These are phyloP conservation scores for Zygoascus bituminiphila DNA, from an alignment of 805 yeast genomes.

Conservation along the genomic window DNA sequence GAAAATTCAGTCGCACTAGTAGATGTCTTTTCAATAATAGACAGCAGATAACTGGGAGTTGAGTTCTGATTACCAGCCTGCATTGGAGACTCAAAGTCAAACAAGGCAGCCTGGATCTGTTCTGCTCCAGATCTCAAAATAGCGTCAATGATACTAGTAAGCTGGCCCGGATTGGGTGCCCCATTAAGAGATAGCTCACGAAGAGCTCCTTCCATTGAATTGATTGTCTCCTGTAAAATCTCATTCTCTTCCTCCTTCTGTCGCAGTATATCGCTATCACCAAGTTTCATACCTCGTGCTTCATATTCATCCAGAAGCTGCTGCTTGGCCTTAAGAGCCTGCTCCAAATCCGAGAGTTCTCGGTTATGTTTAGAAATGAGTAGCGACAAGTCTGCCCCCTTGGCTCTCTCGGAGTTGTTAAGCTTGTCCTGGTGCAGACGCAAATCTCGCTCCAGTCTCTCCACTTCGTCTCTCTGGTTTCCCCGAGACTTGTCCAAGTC, in stretches of 20 bases:
- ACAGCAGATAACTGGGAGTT: slow-evolving; percentile 58
- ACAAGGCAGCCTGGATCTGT: slow-evolving; percentile 61
- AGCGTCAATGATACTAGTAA: slow-evolving; percentile 63
- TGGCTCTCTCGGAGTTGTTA: slow-evolving; percentile 51
- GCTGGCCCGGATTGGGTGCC: slow-evolving; percentile 48
- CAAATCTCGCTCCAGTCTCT: slow-evolving; percentile 54
- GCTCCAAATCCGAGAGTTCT: slow-evolving; percentile 48
- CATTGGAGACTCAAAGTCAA: slow-evolving; percentile 68
- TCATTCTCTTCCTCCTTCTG: slow-evolving; percentile 75
- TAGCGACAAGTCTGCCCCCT: slow-evolving; percentile 53
- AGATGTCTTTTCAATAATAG: slow-evolving; percentile 62
- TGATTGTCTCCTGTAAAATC: slow-evolving; percentile 58
- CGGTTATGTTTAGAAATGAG: slow-evolving; percentile 53
- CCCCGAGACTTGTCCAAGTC: slow-evolving; percentile 68
- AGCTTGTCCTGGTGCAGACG: slow-evolving; percentile 52
- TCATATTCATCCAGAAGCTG: slow-evolving; percentile 25
- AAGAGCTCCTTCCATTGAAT: slow-evolving; percentile 58
- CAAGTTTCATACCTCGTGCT: slow-evolving; percentile 23
- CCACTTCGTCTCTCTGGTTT: slow-evolving; percentile 55
- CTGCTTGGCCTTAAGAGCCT: slow-evolving; percentile 29
- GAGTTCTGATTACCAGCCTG: slow-evolving; percentile 75
- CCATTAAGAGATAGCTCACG: slow-evolving; percentile 37
- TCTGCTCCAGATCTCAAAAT: slow-evolving; percentile 60
- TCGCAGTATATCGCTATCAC: slow-evolving; percentile 36
- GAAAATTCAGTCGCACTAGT: slow-evolving; percentile 74